These are phyloP conservation scores for Wickerhamiella cacticola DNA, from an alignment of 805 yeast species.

Conservation along the genomic window DNA sequence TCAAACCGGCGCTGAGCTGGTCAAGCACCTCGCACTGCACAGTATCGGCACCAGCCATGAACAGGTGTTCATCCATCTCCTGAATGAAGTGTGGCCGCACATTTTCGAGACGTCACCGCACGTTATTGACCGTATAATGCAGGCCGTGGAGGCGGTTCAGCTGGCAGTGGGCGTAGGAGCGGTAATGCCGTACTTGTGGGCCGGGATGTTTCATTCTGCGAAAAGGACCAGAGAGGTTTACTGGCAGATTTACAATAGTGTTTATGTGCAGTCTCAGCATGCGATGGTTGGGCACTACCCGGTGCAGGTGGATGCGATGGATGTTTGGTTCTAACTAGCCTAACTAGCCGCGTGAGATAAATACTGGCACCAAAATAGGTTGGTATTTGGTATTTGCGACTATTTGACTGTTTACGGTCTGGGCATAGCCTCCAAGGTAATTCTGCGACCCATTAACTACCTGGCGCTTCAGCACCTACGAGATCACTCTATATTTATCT, in stretches of 20 bases:
- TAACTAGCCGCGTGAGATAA: too few relatives aligned
- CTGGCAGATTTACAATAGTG: constrained; percentile 71
- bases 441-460: too few relatives aligned
- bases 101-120: constrained; percentile 92
- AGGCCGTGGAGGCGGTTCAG: constrained; percentile 63
- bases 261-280: constrained; percentile 64
- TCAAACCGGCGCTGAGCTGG: constrained; percentile 86
- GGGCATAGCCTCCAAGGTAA: too few relatives aligned
- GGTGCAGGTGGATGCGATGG: constrained; percentile 34
- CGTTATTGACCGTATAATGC: constrained; percentile 70
- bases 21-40: constrained; percentile 68
- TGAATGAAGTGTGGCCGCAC: constrained; percentile 78
- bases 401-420: too few relatives aligned
- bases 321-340: constrained; percentile 31
- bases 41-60: constrained; percentile 65
- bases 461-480: too few relatives aligned
- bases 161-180: constrained; percentile 65
- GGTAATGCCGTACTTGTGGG: constrained; percentile 63
- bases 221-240: constrained; percentile 69
- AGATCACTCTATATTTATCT: too few relatives aligned
- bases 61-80: constrained; percentile 69
- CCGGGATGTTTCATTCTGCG: constrained; percentile 91
- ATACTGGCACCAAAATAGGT: too few relatives aligned
- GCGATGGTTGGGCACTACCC: constrained; percentile 80
- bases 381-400: neutral